These are phyloP conservation scores for Lactarius pseudohatsudake DNA, from an alignment of 768 basidiomycete species.

Conservation along the genomic window DNA sequence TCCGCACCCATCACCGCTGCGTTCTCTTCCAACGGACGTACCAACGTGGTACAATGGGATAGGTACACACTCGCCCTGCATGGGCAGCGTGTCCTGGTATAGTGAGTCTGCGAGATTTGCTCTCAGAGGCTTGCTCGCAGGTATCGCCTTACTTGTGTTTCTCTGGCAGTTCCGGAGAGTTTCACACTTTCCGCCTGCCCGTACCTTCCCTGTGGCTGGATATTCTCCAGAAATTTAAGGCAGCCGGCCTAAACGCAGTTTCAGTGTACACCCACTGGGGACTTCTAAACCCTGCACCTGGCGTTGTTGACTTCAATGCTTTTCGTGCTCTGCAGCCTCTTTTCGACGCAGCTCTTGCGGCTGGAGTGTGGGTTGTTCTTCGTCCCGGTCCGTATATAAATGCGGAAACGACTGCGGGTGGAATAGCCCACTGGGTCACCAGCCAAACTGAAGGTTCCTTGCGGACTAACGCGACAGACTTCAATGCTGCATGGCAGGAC, in stretches of 20 bases:
- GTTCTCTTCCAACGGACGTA: slow-evolving; percentile 24
- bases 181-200: slow-evolving; percentile 80
- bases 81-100: slow-evolving; percentile 24
- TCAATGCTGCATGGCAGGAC: slow-evolving; percentile 64
- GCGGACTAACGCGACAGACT: slow-evolving; percentile 75
- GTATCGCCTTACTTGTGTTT: background rate
- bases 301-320: slow-evolving; percentile 68
- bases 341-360: slow-evolving; percentile 69
- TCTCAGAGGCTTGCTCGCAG: background rate
- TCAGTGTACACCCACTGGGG: slow-evolving; percentile 85
- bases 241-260: slow-evolving; percentile 74
- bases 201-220: slow-evolving; percentile 81
- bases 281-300: slow-evolving; percentile 69
- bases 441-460: slow-evolving; percentile 61
- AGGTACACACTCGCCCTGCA: slow-evolving; percentile 27
- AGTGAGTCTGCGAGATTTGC: background rate
- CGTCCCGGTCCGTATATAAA: slow-evolving; percentile 80
- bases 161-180: slow-evolving; percentile 69
- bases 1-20: background rate
- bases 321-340: slow-evolving; percentile 70
- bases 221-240: slow-evolving; percentile 78
- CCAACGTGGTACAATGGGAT: slow-evolving; percentile 29
- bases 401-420: slow-evolving; percentile 79
- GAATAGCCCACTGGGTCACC: slow-evolving; percentile 69
- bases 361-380: slow-evolving; percentile 76